These are phyloP conservation scores for Danielozyma ontarioensis DNA, from an alignment of 805 yeast genomes.

Conservation along the genomic window DNA sequence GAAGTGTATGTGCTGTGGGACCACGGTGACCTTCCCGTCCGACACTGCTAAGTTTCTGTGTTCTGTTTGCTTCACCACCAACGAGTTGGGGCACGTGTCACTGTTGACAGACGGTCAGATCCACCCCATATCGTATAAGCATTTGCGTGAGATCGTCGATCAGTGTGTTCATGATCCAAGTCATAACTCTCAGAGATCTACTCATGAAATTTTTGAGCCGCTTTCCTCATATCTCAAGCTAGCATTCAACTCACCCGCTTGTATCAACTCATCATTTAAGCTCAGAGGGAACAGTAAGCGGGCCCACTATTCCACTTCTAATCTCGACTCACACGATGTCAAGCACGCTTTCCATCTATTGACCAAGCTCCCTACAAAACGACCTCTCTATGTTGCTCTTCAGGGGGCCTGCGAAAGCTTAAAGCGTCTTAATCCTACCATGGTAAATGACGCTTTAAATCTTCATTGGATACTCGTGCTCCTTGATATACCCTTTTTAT, in stretches of 20 bases:
- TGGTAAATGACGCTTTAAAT: conserved; percentile 35
- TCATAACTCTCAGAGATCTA: conserved; percentile 12
- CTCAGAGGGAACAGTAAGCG: conserved; percentile 18
- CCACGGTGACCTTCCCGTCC: conserved; percentile 24
- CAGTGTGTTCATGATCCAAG: conserved; percentile 21
- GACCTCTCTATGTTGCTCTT: conserved; percentile 55
- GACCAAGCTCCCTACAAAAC: conserved; percentile 49
- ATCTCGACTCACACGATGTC: conserved; percentile 47
- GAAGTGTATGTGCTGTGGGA: conserved; percentile 36
- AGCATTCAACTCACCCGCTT: conserved; percentile 43
- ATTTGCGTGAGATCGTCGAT: conserved; percentile 29
- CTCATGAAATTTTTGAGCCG: conserved; percentile 41
- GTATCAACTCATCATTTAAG: conserved; percentile 55
- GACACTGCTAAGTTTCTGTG: conserved; percentile 47
- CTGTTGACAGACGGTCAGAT: conserved; percentile 2
- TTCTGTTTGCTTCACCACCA: conserved; percentile 54
- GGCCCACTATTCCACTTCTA: conserved; percentile 40
- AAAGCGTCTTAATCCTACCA: conserved; percentile 40
- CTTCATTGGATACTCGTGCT: conserved; percentile 60
- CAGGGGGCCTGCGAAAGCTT: conserved; percentile 47
- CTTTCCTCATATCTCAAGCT: conserved; percentile 42
- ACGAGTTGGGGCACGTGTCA: conserved; percentile 14
- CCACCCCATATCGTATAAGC: conserved; percentile 22
- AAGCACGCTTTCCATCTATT: conserved; percentile 42
- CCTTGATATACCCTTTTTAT: conserved; percentile 62